A percentile compares a stretch with the other conserved stretches of the same genome.
Conservation (phyloP, 345 rosid species). For the Combretum micranthum region DNA sequence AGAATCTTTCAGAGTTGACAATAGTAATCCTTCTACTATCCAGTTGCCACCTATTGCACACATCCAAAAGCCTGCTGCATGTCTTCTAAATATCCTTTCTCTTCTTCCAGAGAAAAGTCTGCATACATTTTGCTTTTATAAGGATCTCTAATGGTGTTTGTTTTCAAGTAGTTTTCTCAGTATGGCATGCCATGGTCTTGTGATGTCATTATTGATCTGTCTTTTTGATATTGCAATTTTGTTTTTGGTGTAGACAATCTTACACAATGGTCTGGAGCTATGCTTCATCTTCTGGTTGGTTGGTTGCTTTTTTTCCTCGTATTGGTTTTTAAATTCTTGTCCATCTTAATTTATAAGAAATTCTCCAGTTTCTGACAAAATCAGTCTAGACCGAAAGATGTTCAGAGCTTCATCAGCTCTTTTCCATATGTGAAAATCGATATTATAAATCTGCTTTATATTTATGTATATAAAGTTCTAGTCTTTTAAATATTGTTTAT, state of each 20-base stretch:
- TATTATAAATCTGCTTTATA: too few species aligned
- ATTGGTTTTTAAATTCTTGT: neutral
- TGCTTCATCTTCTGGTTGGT: conserved; percentile 88
- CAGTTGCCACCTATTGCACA: conserved; percentile 87
- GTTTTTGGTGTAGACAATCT: conserved; percentile 69
- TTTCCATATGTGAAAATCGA: too few species aligned
- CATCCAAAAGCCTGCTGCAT: conserved; percentile 87
- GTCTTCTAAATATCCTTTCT: conserved; percentile 77
- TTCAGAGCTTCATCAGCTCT: too few species aligned
- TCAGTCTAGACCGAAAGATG: too few species aligned
- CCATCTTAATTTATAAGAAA: neutral
- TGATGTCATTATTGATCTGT: too few species aligned
- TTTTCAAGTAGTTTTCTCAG: too few species aligned
- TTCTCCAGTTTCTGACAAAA: conserved; percentile 1
- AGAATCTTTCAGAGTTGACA: conserved; percentile 34
- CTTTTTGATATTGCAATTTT: neutral
- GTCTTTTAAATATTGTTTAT: neutral
- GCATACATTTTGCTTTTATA: conserved; percentile 11
- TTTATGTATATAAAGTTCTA: neutral
- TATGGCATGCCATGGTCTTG: too few species aligned
- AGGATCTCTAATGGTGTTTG: too few species aligned
- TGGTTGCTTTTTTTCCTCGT: neutral
- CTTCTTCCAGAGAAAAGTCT: conserved; percentile 83
- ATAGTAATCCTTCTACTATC: conserved; percentile 47
- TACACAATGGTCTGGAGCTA: conserved; percentile 94